Percentiles rank a stretch among this genome's conserved stretches.
phyloP scores from a whole-genome alignment of 2,329 filamentous ascomycete genomes.

The Fonsecaea erecta region DNA sequence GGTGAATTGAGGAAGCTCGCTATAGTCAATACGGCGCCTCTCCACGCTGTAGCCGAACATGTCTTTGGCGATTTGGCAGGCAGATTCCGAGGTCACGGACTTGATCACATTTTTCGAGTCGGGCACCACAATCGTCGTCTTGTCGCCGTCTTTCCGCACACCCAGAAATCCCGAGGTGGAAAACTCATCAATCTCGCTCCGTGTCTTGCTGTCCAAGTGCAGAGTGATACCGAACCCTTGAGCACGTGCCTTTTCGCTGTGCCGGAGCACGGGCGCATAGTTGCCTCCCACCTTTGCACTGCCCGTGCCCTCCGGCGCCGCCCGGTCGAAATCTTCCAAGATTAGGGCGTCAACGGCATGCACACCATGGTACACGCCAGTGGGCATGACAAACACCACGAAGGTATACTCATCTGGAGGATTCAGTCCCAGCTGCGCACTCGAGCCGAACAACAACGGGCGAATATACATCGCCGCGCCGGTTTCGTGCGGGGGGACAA shows the following conservation, averaged over 20 bases:
- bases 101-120: slow-evolving; percentile 87
- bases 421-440: slow-evolving; percentile 81
- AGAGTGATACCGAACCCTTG: slow-evolving; percentile 93
- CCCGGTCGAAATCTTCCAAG: slow-evolving; percentile 89
- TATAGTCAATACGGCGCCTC: slow-evolving; percentile 66
- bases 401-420: slow-evolving; percentile 94
- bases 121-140: slow-evolving; percentile 75
- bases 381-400: slow-evolving; percentile 85
- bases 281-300: slow-evolving; percentile 95
- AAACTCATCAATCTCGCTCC: slow-evolving; percentile 92
- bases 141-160: slow-evolving; percentile 62
- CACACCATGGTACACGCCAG: slow-evolving; percentile 89
- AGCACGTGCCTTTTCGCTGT: slow-evolving; percentile 78
- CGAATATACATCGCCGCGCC: slow-evolving; percentile 92
- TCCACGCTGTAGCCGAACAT: slow-evolving; percentile 86
- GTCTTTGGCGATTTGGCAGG: slow-evolving; percentile 70
- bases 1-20: slow-evolving; percentile 65
- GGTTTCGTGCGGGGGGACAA: slow-evolving; percentile 85
- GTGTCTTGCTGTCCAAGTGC: slow-evolving; percentile 83
- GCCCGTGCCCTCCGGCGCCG: slow-evolving; percentile 88
- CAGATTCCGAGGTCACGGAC: slow-evolving; percentile 79
- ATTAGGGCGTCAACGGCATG: slow-evolving; percentile 86
- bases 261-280: slow-evolving; percentile 87
- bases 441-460: slow-evolving; percentile 84
- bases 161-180: slow-evolving; percentile 93